These are phyloP conservation scores for Penicillium sp. DNA, from an alignment of 2,329 filamentous ascomycete genomes.

Conservation along the genomic window DNA sequence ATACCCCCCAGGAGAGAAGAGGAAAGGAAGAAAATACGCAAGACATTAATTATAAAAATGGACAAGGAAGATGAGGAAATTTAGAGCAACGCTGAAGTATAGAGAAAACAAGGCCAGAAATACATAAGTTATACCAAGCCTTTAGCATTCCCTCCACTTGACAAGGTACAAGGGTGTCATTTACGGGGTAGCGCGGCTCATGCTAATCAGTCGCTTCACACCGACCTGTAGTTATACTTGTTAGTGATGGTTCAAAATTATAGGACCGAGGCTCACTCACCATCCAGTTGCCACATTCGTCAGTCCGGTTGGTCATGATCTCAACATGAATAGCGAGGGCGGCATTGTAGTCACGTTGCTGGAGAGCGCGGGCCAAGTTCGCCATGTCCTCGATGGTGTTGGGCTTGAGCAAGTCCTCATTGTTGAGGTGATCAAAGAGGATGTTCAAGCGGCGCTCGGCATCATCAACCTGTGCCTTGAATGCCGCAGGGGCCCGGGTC, in stretches of 20 bases:
- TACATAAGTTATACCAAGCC: slow-evolving; percentile 6
- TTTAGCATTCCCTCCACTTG: slow-evolving; percentile 1
- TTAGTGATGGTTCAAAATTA: background rate
- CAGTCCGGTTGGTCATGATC: slow-evolving; percentile 71
- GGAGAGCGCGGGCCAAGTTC: slow-evolving; percentile 60
- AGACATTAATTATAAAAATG: slow-evolving; percentile 24
- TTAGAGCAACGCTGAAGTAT: slow-evolving; percentile 7
- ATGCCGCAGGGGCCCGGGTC: slow-evolving; percentile 77
- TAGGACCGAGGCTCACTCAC: slow-evolving; percentile 51
- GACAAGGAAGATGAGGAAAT: slow-evolving; percentile 18
- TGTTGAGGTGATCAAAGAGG: slow-evolving; percentile 97
- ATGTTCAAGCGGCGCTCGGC: slow-evolving; percentile 89
- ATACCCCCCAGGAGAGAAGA: slow-evolving; percentile 8
- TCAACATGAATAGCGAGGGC: slow-evolving; percentile 70
- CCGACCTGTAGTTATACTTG: slow-evolving; percentile 15
- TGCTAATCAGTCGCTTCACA: slow-evolving; percentile 24
- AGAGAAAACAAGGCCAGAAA: slow-evolving; percentile 13
- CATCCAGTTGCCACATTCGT: slow-evolving; percentile 86
- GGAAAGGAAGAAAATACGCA: slow-evolving; percentile 16
- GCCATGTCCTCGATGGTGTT: slow-evolving; percentile 58
- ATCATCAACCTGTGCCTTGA: slow-evolving; percentile 85
- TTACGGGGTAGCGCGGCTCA: slow-evolving; percentile 25
- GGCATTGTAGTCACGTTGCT: slow-evolving; percentile 65
- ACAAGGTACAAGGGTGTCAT: slow-evolving; percentile 1
- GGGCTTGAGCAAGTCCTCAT: slow-evolving; percentile 81